Evolutionary conservation across 2,329 filamentous ascomycete species (phyloP), one percentile per base, ranked within the genome.

Genomic region (Botrytis hyacinthi): DNA sequence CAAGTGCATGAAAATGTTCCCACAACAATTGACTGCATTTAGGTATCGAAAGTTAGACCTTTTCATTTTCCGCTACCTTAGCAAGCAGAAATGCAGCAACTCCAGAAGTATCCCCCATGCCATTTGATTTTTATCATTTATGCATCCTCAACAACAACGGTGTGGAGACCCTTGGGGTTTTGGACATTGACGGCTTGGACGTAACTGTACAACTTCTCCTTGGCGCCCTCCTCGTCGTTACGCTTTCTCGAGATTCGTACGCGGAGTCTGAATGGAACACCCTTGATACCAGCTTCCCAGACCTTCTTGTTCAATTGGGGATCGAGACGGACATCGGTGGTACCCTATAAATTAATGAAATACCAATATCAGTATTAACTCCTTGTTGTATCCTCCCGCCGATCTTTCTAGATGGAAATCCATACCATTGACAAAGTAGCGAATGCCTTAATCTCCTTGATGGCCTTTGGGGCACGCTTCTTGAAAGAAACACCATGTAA

Each of bases 231-330:
- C 90, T 98, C 96, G 86, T 99, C 96, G 88, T 99, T 99, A 91
- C 96, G 94, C 92, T 97, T 97, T 87, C 96, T 94, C 84, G 94
- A 97, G 88, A 99, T 98, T 87, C 97, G 94, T 84, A 99, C 91
- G 83, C 96, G 95, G 82, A 99, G 90, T 86, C 97, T 92, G 93
- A 92, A 98, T 81, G 95, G 94, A 80, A 98, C 95, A 83, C 96
- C 97, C 93, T 98, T 99, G 89, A 99, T 91, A 86, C 96, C 96
- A 84, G 92, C 89, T 88, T 99, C 96, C 96, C 96, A 99, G 85
- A 99, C 95, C 91, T 99, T 98, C 93, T 99, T 99, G 93, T 99
- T 99, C 83, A 99, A 88, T 88, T 96, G 93, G 83, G 96, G 96
- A 90, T 99, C 96, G 84, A 99, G 87, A 82, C 96, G 96, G 87